Evolutionary conservation across 768 basidiomycete genomes (phyloP).

Genomic region (Rickenella mellea): DNA sequence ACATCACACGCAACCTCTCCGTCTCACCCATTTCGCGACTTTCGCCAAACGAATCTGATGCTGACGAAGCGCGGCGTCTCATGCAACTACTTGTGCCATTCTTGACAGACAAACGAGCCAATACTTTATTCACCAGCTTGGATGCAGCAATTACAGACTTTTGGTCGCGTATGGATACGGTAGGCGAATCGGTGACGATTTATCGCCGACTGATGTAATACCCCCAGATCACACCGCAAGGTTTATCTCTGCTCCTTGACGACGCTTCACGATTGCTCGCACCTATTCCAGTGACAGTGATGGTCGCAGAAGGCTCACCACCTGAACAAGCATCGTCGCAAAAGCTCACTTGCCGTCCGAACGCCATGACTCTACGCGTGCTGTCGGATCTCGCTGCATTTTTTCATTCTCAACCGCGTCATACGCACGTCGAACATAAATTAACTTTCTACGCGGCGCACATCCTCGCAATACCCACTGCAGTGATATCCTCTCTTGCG

Average conservation of each 20-base stretch:
- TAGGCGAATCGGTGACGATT: slow-evolving; percentile 19
- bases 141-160: slow-evolving; percentile 48
- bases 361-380: slow-evolving; percentile 33
- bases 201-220: slow-evolving; percentile 10
- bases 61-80: slow-evolving; percentile 33
- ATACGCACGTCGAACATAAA: slow-evolving; percentile 45
- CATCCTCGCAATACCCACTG: slow-evolving; percentile 35
- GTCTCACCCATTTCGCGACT: slow-evolving; percentile 45
- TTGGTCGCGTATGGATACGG: slow-evolving; percentile 55
- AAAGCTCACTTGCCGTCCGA: slow-evolving; percentile 24
- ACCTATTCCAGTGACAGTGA: slow-evolving; percentile 27
- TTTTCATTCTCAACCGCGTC: slow-evolving; percentile 16
- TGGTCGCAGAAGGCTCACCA: slow-evolving; percentile 6
- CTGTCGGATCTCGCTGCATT: slow-evolving; percentile 46
- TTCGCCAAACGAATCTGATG: slow-evolving; percentile 30
- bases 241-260: slow-evolving; percentile 42
- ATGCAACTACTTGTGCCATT: slow-evolving; percentile 55
- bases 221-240: slow-evolving; percentile 20
- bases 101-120: slow-evolving; percentile 50
- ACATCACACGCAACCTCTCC: slow-evolving; percentile 51
- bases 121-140: slow-evolving; percentile 38
- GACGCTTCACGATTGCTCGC: slow-evolving; percentile 46
- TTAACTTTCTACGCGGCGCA: slow-evolving; percentile 63
- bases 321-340: slow-evolving; percentile 10
- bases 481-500: slow-evolving; percentile 29